Conservation (phyloP, 441 rosid genomes). For the Populus hybrid region DNA sequence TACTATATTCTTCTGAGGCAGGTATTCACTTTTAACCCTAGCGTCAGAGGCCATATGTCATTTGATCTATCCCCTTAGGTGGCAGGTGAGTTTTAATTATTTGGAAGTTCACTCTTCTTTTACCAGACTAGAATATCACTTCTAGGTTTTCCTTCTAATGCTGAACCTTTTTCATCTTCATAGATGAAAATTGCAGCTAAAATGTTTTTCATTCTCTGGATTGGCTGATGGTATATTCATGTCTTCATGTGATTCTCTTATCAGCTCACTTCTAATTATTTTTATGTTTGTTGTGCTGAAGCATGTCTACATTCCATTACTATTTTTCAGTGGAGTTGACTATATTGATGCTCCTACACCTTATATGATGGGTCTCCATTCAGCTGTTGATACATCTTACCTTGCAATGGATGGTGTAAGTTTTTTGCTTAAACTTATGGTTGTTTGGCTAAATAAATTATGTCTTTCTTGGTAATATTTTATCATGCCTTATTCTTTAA, state of each 20-base stretch:
- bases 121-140: neutral
- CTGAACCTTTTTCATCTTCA: neutral
- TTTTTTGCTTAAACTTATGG: slow-evolving; percentile 22
- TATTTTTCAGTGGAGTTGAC: slow-evolving; percentile 99
- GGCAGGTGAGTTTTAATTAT: slow-evolving; percentile 67
- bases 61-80: slow-evolving; percentile 93
- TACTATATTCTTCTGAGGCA: too few relatives aligned
- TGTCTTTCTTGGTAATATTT: neutral
- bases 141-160: neutral
- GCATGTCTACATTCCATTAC: slow-evolving; percentile 99
- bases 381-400: slow-evolving; percentile 53
- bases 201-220: slow-evolving; percentile 12
- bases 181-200: slow-evolving; percentile 6
- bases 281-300: slow-evolving; percentile 65
- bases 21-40: too few relatives aligned
- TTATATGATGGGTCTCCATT: slow-evolving; percentile 99
- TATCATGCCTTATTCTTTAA: neutral
- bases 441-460: neutral
- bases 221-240: slow-evolving; percentile 6
- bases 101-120: slow-evolving; percentile 6
- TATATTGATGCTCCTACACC: slow-evolving; percentile 99
- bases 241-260: slow-evolving; percentile 16
- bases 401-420: slow-evolving; percentile 98
- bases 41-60: slow-evolving; percentile 66
- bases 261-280: slow-evolving; percentile 40